Base-by-base conservation (phyloP, 306 rosid species). In the Dryas drummondii region DNA sequence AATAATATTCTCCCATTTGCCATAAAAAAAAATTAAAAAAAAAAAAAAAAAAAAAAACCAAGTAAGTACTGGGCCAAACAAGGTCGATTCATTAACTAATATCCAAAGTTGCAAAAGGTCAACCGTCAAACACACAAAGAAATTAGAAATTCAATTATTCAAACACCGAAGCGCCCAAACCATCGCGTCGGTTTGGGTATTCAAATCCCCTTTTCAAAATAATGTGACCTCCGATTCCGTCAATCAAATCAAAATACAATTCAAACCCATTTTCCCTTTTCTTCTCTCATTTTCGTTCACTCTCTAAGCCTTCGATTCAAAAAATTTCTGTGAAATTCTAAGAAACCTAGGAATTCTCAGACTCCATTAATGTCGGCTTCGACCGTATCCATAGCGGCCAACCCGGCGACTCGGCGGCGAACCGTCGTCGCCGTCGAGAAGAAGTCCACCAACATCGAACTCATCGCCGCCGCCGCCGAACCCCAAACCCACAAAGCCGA, bases 361-460 rank as follows among this genome's bases (percentile, higher is more conserved):
- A n/a, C n/a, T 12, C 41, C 26, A 47, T 12, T 15, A 82, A 96
- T 96, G 99, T 92, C 99, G 78, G 97, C 99, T 79, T 92, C 99
- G 80, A 90, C 97, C 54, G 91, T 90, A 13, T 92, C 99, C 8
- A 89, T 92, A 56, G 88, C 98, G 85, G 89, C 97, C 66, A 90
- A 84, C 79, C 97, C 98, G 78, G 82, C 87, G 68, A 52, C 91
- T 44, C 96, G 99, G 63, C 91, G 98, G 75, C 86, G 97, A n/a
- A 80, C 97, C 0, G 92, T 88, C 3, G 76, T 87, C 65, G 74
- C 70, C 22, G 40, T 82, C 76, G 96, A 91, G 40, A 90, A 78
- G 76, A 89, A 82, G 78, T 57, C 89, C 2, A 70, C 83, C n/a
- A 86, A 67, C 80, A 62, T 92, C 37, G 98, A 92, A 69, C 70